These are phyloP conservation scores for Diaporthe batatas DNA, from an alignment of 2,329 filamentous ascomycete species.

Conservation along the genomic window DNA sequence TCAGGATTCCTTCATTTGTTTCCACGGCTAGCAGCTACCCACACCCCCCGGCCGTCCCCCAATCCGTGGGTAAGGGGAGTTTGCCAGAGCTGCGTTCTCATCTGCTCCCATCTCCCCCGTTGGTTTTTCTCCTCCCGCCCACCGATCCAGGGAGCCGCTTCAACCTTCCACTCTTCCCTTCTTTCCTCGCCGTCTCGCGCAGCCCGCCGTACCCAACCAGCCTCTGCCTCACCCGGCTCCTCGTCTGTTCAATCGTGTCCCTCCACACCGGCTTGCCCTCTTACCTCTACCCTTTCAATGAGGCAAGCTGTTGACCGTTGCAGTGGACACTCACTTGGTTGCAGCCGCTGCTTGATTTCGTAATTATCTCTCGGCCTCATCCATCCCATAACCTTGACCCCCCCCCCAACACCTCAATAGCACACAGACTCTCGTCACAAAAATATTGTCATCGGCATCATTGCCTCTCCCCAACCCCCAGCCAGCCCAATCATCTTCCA, in stretches of 20 bases:
- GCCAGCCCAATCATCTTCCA: conserved; percentile 43
- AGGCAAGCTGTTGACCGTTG: conserved; percentile 28
- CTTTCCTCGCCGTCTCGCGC: conserved; percentile 31
- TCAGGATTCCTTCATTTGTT: conserved; percentile 42
- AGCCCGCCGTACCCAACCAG: conserved; percentile 28
- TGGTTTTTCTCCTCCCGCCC: conserved; percentile 43
- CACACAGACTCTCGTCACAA: conserved; percentile 3
- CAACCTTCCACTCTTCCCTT: conserved; percentile 41
- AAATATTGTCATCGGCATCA: conserved; percentile 4
- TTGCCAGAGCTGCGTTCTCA: conserved; percentile 42
- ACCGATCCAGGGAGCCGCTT: conserved; percentile 42
- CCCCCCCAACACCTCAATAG: not conserved
- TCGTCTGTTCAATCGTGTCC: conserved; percentile 30
- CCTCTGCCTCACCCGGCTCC: conserved; percentile 14
- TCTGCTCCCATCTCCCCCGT: conserved; percentile 42
- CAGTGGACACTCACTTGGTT: conserved; percentile 8
- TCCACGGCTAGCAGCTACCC: conserved; percentile 37
- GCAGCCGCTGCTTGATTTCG: conserved; percentile 20
- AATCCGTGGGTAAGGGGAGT: conserved; percentile 43
- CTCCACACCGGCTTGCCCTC: conserved; percentile 13
- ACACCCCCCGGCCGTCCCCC: conserved; percentile 37
- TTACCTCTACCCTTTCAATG: conserved; percentile 24
- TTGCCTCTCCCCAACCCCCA: conserved; percentile 17
- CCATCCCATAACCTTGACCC: not conserved
- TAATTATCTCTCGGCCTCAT: conserved; percentile 11